These are phyloP conservation scores for Rhodotorula graminis DNA, from an alignment of 768 basidiomycete species.

Conservation along the genomic window DNA sequence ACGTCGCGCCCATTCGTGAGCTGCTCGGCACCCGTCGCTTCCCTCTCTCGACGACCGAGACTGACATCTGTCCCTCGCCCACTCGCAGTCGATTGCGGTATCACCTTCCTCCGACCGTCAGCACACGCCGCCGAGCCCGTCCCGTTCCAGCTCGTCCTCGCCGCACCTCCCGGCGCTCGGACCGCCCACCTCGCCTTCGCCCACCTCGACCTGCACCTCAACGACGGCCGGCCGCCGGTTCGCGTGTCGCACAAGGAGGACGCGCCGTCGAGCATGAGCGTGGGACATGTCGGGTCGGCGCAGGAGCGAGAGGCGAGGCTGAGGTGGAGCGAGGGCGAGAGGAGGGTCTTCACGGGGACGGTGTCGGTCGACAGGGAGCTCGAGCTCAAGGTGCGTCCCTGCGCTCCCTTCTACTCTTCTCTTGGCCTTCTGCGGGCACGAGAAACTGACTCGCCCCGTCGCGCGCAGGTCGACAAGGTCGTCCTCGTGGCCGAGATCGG, in stretches of 20 bases:
- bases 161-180: slow-evolving; percentile 53
- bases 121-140: slow-evolving; percentile 59
- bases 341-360: slow-evolving; percentile 60
- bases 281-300: slow-evolving; percentile 49
- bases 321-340: slow-evolving; percentile 58
- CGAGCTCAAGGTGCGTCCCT: slow-evolving; percentile 54
- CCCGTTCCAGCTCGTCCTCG: slow-evolving; percentile 70
- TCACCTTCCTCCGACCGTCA: slow-evolving; percentile 67
- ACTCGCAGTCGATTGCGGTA: slow-evolving; percentile 58
- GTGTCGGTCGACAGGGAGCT: slow-evolving; percentile 55
- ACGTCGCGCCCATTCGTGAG: slow-evolving; percentile 49
- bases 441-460: background rate
- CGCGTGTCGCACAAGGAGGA: slow-evolving; percentile 52
- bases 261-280: background rate
- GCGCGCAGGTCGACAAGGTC: slow-evolving; percentile 20
- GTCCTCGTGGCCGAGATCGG: slow-evolving; percentile 7
- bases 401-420: background rate
- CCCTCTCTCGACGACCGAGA: slow-evolving; percentile 5
- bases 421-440: background rate
- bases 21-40: background rate
- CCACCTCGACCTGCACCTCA: slow-evolving; percentile 60
- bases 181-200: slow-evolving; percentile 62
- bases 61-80: background rate
- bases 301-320: slow-evolving; percentile 51
- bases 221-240: slow-evolving; percentile 54